Evolutionary conservation across 345 rosid genomes (phyloP).

Genomic region (Erysimum cheiranthoides): DNA sequence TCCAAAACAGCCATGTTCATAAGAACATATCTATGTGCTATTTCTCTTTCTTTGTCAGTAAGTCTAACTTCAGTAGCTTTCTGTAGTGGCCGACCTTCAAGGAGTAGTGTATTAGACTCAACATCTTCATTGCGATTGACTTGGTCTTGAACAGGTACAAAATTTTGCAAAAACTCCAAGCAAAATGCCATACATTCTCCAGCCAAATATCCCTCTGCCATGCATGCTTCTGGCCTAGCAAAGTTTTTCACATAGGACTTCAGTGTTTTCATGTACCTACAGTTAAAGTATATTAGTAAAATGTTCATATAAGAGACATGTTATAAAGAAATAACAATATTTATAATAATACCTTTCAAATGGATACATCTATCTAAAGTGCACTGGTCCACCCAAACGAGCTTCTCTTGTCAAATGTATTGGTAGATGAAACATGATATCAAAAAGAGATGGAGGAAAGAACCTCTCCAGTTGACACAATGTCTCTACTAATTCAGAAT

Average conservation of each 20-base stretch:
- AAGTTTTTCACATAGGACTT: neutral
- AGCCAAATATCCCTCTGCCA: neutral
- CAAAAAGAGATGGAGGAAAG: neutral
- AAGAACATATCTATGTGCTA: neutral
- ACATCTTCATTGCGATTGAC: too few species aligned
- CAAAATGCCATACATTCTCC: neutral
- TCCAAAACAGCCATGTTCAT: neutral
- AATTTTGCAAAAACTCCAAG: neutral
- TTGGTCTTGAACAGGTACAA: neutral
- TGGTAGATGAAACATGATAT: neutral
- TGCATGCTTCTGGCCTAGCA: constrained; percentile 1
- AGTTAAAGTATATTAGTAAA: too few species aligned
- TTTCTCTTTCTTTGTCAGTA: too few species aligned
- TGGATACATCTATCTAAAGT: neutral
- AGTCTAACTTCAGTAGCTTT: too few species aligned
- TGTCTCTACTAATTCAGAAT: neutral
- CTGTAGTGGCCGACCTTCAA: too few species aligned
- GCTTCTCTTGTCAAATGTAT: neutral
- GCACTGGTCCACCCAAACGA: neutral
- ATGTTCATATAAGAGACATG: neutral
- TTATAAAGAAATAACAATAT: neutral
- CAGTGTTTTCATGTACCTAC: neutral
- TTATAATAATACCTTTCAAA: neutral
- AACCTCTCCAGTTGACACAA: neutral
- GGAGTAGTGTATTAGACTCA: too few species aligned